phyloP scores from a whole-genome alignment of 345 rosid genomes.

The Brassica juncea region DNA sequence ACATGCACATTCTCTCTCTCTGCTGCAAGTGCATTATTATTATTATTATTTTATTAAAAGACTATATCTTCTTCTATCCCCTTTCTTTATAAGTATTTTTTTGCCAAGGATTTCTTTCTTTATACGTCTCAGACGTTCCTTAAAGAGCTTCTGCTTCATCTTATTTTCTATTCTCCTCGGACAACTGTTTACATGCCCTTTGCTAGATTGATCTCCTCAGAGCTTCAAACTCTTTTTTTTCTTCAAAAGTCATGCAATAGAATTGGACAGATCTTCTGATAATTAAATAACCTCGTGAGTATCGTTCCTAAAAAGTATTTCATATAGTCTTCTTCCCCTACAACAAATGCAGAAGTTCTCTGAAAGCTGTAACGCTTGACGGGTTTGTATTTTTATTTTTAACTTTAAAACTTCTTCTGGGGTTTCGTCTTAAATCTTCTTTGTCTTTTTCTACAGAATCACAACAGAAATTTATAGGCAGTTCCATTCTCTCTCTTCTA shows the following conservation, averaged over 20 bases:
- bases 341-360: constrained; percentile 2
- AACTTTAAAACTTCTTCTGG: constrained; percentile 22
- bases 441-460: constrained; percentile 30
- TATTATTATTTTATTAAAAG: background rate
- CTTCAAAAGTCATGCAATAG: constrained; percentile 28
- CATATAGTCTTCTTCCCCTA: background rate
- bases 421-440: constrained; percentile 21
- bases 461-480: constrained; percentile 15
- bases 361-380: constrained; percentile 37
- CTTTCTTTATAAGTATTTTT: constrained; percentile 36
- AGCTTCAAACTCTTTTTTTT: background rate
- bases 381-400: constrained; percentile 17
- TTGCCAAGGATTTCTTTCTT: too few species aligned
- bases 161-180: background rate
- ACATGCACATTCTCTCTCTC: constrained; percentile 35
- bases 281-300: constrained; percentile 30
- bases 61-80: background rate
- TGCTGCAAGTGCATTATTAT: constrained; percentile 10
- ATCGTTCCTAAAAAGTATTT: constrained; percentile 9
- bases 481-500: background rate
- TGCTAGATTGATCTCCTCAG: constrained; percentile 14
- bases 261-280: constrained; percentile 23
- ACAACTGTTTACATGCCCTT: constrained; percentile 34
- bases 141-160: constrained; percentile 40
- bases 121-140: constrained; percentile 19